Evolutionary conservation across 129 eudicot genomes (phyloP), one percentile per base, ranked within the genome.

Genomic region (Heracleum sosnowskyi): DNA sequence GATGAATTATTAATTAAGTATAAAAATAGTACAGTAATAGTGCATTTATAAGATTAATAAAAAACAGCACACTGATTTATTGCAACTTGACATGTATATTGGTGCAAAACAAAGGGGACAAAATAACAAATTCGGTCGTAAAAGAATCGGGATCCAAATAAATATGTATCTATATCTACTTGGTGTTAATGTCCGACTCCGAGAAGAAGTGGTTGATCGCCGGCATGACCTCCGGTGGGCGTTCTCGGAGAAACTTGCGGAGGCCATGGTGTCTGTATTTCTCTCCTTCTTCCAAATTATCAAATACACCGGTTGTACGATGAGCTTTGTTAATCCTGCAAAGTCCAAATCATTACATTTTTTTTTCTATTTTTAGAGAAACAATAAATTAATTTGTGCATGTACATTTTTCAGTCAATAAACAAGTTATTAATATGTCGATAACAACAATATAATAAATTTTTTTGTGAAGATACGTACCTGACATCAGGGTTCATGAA

Each of bases 141-240:
- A 60, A n/a, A 10, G 8, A 10, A 0, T 60, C 34, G 15, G n/a
- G 68, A 60, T 26, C 66, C 68, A 0, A 33, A 66, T 31, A 66
- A 33, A 31, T 66, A 7, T 4, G 36, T 1, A 28, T 31, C 10
- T 2, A 66, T 66, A 66, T 77, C 47, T 78, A 87, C 41, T 88
- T 82, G 84, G 77, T 31, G 31, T 66, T 70, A 83, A 60, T 26
- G 68, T 60, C 68, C 68, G 62, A 53, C 62, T 78, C 69, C 39
- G 98, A 83, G 87, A 94, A 91, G 92, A 94, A 94, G 35, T 81
- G 83, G 85, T 94, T 94, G 89, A 94, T 73, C 13, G 89, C 17
- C 40, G 97, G 98, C 97, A 94, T 91, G 77, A 94, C 78, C 49
- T 94, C 90, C 0, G 97, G 98, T 22, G 91, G 93, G 55, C 97